Conservation (phyloP, 2,329 filamentous ascomycete genomes). For the Neurospora crassa region DNA sequence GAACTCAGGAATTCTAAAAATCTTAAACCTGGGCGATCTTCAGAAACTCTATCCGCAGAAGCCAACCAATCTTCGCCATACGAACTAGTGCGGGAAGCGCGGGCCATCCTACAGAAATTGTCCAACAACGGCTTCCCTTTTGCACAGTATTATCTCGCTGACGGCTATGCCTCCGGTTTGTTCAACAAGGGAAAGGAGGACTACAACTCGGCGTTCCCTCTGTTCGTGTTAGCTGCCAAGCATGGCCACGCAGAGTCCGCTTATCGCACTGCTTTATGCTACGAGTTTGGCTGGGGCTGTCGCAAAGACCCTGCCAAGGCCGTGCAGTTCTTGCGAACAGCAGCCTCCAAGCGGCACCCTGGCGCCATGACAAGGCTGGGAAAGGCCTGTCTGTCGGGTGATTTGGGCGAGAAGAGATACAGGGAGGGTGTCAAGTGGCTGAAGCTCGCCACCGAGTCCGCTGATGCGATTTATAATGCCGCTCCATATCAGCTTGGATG, state of each 20-base stretch:
- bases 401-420: conserved; percentile 80
- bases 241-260: conserved; percentile 95
- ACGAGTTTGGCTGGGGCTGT: conserved; percentile 97
- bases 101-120: conserved; percentile 77
- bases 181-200: conserved; percentile 94
- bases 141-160: conserved; percentile 93
- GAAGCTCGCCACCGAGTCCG: conserved; percentile 82
- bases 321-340: conserved; percentile 82
- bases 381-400: conserved; percentile 79
- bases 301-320: conserved; percentile 84
- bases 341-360: conserved; percentile 88
- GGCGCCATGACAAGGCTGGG: conserved; percentile 90
- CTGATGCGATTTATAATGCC: conserved; percentile 83
- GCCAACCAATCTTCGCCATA: conserved; percentile 42
- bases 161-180: conserved; percentile 86
- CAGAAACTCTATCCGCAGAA: conserved; percentile 37
- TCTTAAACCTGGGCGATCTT: conserved; percentile 36
- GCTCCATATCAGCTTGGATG: conserved; percentile 85
- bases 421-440: conserved; percentile 93
- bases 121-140: conserved; percentile 88
- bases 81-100: conserved; percentile 76
- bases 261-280: conserved; percentile 87
- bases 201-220: conserved; percentile 80
- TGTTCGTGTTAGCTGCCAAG: conserved; percentile 90
- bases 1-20: conserved; percentile 36